Evolutionary conservation across 2,329 filamentous ascomycete genomes (phyloP).

Genomic region (Clonostachys sp.): DNA sequence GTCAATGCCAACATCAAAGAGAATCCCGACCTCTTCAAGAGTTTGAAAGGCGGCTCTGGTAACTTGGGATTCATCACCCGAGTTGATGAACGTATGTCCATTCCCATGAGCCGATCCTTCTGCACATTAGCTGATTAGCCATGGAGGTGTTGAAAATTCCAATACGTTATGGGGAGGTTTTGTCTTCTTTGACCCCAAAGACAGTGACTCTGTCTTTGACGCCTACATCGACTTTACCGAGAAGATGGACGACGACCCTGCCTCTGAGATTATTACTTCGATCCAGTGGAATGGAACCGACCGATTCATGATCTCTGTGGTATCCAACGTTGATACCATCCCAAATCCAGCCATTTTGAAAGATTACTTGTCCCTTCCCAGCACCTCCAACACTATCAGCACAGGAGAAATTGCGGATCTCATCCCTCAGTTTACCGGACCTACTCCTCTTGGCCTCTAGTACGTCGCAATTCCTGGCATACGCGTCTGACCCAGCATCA

Average conservation of each 20-base stretch:
- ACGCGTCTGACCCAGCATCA: neutral
- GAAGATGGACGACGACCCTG: constrained; percentile 9
- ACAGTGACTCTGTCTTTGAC: constrained; percentile 15
- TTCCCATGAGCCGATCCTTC: too few relatives aligned
- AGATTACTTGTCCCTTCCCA: constrained; percentile 1
- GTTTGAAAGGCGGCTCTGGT: constrained; percentile 34
- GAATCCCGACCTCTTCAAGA: constrained; percentile 34
- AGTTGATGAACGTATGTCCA: constrained; percentile 12
- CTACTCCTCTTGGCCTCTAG: neutral
- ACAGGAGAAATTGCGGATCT: neutral
- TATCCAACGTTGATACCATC: constrained; percentile 6
- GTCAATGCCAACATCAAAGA: constrained; percentile 26
- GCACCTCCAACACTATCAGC: neutral
- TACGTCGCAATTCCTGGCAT: neutral
- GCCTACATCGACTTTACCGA: constrained; percentile 21
- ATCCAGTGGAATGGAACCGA: constrained; percentile 3
- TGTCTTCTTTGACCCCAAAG: constrained; percentile 13
- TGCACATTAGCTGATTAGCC: constrained; percentile 14
- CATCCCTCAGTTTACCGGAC: neutral
- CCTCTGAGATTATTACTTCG: constrained; percentile 11
- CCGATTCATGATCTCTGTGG: constrained; percentile 1
- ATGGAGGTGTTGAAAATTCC: constrained; percentile 13
- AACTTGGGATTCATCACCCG: constrained; percentile 31
- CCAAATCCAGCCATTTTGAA: constrained; percentile 4
- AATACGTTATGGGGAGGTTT: constrained; percentile 22